These are phyloP conservation scores for Zygosaccharomyces sapae DNA, from an alignment of 1,139 yeast species.

Conservation along the genomic window DNA sequence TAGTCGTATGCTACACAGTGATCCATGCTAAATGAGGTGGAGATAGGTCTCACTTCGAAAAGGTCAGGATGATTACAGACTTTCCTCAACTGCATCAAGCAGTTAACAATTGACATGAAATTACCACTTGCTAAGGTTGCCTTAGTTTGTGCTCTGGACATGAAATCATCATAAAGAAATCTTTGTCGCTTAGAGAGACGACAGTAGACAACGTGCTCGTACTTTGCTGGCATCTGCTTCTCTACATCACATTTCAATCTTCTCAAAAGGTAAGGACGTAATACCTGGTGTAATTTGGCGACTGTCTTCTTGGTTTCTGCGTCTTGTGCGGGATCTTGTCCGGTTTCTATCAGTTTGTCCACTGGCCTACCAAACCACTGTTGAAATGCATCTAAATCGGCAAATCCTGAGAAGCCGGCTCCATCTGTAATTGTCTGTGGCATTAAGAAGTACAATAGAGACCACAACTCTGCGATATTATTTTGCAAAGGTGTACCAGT, in stretches of 20 bases:
- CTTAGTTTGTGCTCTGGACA: constrained; percentile 93
- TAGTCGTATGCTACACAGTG: constrained; percentile 57
- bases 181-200: constrained; percentile 90
- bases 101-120: constrained; percentile 88
- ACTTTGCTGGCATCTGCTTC: constrained; percentile 97
- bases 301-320: constrained; percentile 81
- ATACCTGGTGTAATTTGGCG: constrained; percentile 82
- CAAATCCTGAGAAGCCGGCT: constrained; percentile 82
- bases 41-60: constrained; percentile 92
- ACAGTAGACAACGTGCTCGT: constrained; percentile 92
- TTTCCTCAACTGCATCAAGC: constrained; percentile 95
- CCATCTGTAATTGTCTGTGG: constrained; percentile 50
- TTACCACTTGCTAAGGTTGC: constrained; percentile 94
- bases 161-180: constrained; percentile 88
- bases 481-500: constrained; percentile 97
- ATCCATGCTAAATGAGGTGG: constrained; percentile 79
- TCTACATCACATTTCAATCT: constrained; percentile 95
- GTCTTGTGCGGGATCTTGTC: constrained; percentile 49
- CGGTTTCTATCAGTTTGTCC: constrained; percentile 80
- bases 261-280: constrained; percentile 86
- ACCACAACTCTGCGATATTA: constrained; percentile 90
- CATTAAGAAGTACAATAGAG: constrained; percentile 88
- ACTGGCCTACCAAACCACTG: constrained; percentile 98
- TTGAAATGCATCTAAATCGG: constrained; percentile 90
- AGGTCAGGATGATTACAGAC: constrained; percentile 97